Evolutionary conservation across 2,329 filamentous ascomycete species (phyloP).

Genomic region (Colletotrichum truncatum): DNA sequence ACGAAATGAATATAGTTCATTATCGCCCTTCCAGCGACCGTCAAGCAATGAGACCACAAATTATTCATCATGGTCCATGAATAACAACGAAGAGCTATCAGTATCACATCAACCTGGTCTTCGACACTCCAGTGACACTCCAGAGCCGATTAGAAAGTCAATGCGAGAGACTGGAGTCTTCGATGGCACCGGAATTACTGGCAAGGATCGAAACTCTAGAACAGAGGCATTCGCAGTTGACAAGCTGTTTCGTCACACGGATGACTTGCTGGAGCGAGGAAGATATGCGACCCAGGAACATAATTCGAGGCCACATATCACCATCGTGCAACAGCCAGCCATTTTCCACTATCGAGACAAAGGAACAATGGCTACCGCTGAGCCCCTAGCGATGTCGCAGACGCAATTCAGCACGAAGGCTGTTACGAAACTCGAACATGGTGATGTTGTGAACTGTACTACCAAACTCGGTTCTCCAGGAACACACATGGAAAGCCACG

Average conservation of each 20-base stretch:
- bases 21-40: not conserved
- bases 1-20: not conserved
- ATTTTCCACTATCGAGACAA: constrained; percentile 34
- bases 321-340: not conserved
- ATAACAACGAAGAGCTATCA: not conserved
- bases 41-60: constrained; percentile 27
- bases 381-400: not conserved
- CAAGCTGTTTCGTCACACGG: not conserved
- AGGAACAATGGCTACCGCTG: constrained; percentile 18
- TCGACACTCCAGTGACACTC: constrained; percentile 7
- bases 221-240: not conserved
- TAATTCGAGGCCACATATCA: not conserved
- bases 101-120: not conserved
- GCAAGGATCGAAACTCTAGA: not conserved
- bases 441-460: too few species aligned
- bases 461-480: too few species aligned
- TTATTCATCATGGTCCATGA: constrained; percentile 36
- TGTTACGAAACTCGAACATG: not conserved
- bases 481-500: too few species aligned
- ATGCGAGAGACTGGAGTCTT: constrained; percentile 23
- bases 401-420: constrained; percentile 24
- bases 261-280: not conserved
- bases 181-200: not conserved
- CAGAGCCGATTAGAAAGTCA: constrained; percentile 1
- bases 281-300: not conserved